A percentile compares a stretch with the other conserved stretches of the same genome.
Conservation (phyloP, 1,139 yeast species). For the Yamadazyma dendronema region DNA sequence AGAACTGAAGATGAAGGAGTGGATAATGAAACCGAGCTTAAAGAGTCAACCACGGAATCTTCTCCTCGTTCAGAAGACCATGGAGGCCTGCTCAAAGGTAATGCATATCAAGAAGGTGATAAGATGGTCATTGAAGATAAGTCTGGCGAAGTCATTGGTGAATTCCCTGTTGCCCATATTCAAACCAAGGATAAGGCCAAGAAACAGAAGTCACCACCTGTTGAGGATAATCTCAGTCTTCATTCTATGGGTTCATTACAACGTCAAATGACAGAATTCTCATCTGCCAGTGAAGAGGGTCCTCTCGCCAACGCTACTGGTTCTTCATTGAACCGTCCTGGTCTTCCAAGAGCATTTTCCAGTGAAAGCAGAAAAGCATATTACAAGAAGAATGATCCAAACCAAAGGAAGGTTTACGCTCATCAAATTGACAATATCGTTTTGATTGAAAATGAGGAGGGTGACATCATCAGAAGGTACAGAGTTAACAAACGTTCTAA, state of each 20-base stretch:
- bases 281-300: slow-evolving; percentile 16
- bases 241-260: slow-evolving; percentile 43
- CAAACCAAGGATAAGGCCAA: slow-evolving; percentile 5
- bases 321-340: slow-evolving; percentile 2
- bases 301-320: not conserved
- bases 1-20: slow-evolving; percentile 2
- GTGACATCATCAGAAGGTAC: slow-evolving; percentile 85
- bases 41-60: slow-evolving; percentile 8
- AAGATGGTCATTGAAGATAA: slow-evolving; percentile 74
- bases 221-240: slow-evolving; percentile 28
- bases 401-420: slow-evolving; percentile 39
- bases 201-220: slow-evolving; percentile 1
- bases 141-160: slow-evolving; percentile 72
- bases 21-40: slow-evolving; percentile 7
- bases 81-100: slow-evolving; percentile 18
- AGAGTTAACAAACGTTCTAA: slow-evolving; percentile 56
- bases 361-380: slow-evolving; percentile 21
- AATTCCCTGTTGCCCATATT: slow-evolving; percentile 26
- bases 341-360: slow-evolving; percentile 7
- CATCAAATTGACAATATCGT: slow-evolving; percentile 64
- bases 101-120: slow-evolving; percentile 74
- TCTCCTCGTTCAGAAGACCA: slow-evolving; percentile 5
- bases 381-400: slow-evolving; percentile 31
- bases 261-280: slow-evolving; percentile 35
- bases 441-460: slow-evolving; percentile 86